A percentile compares a stretch with the other conserved stretches of the same genome.
Conservation (phyloP, 2,329 filamentous ascomycete genomes). For the Colletotrichum scovillei region DNA sequence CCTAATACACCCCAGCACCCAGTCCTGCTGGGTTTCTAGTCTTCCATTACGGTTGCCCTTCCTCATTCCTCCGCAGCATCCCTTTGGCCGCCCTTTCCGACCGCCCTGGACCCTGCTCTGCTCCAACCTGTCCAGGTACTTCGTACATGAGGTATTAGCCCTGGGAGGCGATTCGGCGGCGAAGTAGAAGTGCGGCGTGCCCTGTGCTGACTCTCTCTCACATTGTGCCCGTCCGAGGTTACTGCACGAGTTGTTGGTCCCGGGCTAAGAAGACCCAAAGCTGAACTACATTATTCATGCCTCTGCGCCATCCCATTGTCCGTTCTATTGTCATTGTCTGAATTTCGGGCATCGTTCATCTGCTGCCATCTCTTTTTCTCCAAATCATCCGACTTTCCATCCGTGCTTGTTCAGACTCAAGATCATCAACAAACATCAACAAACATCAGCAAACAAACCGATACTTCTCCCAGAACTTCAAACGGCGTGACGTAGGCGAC, state of each 20-base stretch:
- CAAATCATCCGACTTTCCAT: neutral
- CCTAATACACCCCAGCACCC: neutral
- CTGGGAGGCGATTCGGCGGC: neutral
- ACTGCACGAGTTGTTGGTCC: conserved; percentile 1
- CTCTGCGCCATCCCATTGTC: neutral
- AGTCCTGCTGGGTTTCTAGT: neutral
- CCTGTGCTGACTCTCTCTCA: conserved; percentile 8
- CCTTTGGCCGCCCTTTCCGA: neutral
- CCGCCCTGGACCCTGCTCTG: neutral
- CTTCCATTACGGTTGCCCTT: neutral
- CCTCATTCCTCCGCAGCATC: neutral
- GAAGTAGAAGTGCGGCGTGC: conserved; percentile 5
- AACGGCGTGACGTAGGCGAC: neutral
- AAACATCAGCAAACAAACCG: neutral
- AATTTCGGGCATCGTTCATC: neutral
- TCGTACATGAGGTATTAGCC: neutral
- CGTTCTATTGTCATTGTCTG: neutral
- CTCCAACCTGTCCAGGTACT: neutral
- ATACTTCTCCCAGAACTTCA: neutral
- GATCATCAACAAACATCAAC: neutral
- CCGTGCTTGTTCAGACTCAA: neutral
- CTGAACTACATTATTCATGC: conserved; percentile 12
- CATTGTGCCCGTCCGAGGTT: conserved; percentile 15
- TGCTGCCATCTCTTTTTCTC: neutral
- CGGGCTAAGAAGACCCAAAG: neutral